Percentiles rank a stretch among this genome's conserved stretches.
Conservation (phyloP, 768 basidiomycete genomes). For the Cantharellus anzutake region DNA sequence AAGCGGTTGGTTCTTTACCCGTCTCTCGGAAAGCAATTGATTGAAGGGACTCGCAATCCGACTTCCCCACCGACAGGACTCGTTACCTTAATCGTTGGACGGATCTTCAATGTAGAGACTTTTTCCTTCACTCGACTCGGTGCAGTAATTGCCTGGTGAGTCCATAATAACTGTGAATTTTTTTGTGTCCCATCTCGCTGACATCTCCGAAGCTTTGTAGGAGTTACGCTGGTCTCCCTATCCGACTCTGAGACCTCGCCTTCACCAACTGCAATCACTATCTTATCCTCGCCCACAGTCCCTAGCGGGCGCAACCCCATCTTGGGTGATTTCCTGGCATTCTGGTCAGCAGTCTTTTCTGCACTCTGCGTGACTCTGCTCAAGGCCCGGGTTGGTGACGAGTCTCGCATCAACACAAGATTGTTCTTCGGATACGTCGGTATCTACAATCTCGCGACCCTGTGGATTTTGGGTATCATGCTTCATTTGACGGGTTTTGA, state of each 20-base stretch:
- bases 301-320: constrained; percentile 19
- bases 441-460: constrained; percentile 55
- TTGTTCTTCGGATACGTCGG: constrained; percentile 92
- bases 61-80: constrained; percentile 46
- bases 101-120: constrained; percentile 62
- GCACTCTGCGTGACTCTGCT: constrained; percentile 92
- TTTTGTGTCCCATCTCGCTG: constrained; percentile 81
- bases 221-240: constrained; percentile 8
- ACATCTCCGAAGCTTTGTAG: constrained; percentile 21
- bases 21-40: neutral
- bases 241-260: constrained; percentile 1
- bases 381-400: constrained; percentile 66
- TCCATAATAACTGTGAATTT: constrained; percentile 32
- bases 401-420: constrained; percentile 80
- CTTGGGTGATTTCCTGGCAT: constrained; percentile 65
- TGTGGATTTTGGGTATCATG: constrained; percentile 60
- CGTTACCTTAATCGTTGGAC: constrained; percentile 76
- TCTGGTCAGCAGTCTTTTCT: constrained; percentile 77
- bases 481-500: constrained; percentile 61
- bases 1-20: constrained; percentile 40
- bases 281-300: neutral
- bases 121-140: constrained; percentile 38
- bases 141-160: constrained; percentile 61
- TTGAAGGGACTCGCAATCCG: neutral
- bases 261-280: neutral